Base-by-base conservation (phyloP, 1,139 yeast genomes). In the Candida freyschussii region DNA sequence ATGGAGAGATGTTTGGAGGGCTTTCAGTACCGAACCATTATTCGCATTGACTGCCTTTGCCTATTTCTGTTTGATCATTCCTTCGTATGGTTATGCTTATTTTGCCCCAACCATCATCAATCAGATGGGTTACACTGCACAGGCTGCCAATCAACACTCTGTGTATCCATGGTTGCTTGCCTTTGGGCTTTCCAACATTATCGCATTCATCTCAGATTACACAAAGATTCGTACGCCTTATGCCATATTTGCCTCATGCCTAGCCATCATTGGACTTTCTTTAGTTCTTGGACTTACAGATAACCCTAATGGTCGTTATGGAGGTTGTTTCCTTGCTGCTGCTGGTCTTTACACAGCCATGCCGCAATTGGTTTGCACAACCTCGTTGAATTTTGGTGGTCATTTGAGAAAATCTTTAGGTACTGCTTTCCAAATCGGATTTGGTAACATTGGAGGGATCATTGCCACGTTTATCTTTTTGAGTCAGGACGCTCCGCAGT, bases 371-470 rank as follows among this genome's bases (percentile, higher is more conserved):
- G 77, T 83, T 14, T 81, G 93, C 58, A 78, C 89, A 85, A 65
- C 65, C 13, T 70, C 80, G 12, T 65, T 80, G 32, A 53, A 60
- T 48, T 55, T 68, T 29, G 80, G 79, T 36, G 86, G 89, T 23
- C 89, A 81, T 53, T 61, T 75, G 36, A 67, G 89, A 55, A 77
- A 79, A 46, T 67, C 82, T 21, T 79, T 80, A 14, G 85, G 84
- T 33, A 74, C 86, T 13, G 86, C 84, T 2, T 77, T 78, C 69
- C 83, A 78, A 50, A 72, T 83, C 45, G 93, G 91, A 2, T 80
- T 81, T 53, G 93, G 91, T 43, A 82, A 83, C 58, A 78, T 80
- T 52, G 93, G 93, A 41, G 93, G 91, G 50, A 82, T 82, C 51
- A 72, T 82, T 41, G 65, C 89, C 11, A 75, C 87, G 2, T 62